Evolutionary conservation across 2,329 filamentous ascomycete genomes (phyloP).

Genomic region (Trichoderma asperellum): DNA sequence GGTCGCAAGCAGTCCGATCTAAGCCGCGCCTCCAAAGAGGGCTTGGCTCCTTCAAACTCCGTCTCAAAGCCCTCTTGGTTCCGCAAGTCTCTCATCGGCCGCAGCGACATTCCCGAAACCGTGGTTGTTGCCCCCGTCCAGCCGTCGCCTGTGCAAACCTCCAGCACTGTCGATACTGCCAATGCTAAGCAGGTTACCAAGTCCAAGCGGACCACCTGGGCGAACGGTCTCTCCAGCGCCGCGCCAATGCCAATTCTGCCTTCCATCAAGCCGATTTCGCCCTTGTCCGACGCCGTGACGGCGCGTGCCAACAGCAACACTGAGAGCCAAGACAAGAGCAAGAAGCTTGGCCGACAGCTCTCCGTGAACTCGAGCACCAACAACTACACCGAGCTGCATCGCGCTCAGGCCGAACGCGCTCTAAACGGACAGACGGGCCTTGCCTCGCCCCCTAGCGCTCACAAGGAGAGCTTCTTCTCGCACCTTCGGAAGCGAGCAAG

Average conservation of each 20-base stretch:
- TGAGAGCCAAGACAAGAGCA: constrained; percentile 70
- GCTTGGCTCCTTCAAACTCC: constrained; percentile 57
- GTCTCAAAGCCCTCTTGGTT: constrained; percentile 95
- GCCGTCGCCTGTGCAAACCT: constrained; percentile 48
- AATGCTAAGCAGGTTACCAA: constrained; percentile 50
- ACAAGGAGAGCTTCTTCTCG: constrained; percentile 97
- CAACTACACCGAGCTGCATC: constrained; percentile 86
- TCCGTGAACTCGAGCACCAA: constrained; percentile 91
- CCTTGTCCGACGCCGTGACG: constrained; percentile 90
- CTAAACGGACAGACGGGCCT: constrained; percentile 80
- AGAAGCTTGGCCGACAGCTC: constrained; percentile 94
- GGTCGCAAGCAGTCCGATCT: constrained; percentile 90
- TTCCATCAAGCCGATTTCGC: constrained; percentile 91
- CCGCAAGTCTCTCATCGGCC: constrained; percentile 86
- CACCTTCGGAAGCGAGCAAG: constrained; percentile 92
- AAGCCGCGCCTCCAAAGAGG: constrained; percentile 68
- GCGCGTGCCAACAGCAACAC: constrained; percentile 81
- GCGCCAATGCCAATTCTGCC: constrained; percentile 96
- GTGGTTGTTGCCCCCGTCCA: constrained; percentile 51
- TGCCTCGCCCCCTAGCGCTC: constrained; percentile 74
- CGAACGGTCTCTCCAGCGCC: constrained; percentile 75
- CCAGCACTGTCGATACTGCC: constrained; percentile 47
- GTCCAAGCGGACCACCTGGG: constrained; percentile 90
- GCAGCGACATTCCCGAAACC: constrained; percentile 70
- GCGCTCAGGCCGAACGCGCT: constrained; percentile 88